Base-by-base conservation (phyloP, 306 rosid genomes). In the Gleditsia sinensis region DNA sequence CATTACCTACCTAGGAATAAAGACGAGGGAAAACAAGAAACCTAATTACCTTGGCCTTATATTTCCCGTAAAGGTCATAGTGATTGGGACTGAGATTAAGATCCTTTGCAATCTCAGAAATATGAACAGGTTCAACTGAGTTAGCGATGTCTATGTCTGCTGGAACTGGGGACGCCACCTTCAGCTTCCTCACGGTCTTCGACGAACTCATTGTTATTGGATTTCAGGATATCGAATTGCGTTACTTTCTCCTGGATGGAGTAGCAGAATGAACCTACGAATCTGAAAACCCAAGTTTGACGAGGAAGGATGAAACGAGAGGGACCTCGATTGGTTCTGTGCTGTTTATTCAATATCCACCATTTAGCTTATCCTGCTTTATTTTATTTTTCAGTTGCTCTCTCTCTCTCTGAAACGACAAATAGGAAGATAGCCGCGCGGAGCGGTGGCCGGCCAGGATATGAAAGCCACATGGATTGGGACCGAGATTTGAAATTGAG, bases 101-200 rank as follows among this genome's bases (percentile, higher is more conserved):
- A 8, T 84, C 87, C 0, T 78, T 70, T 24, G 99, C 97, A 79
- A 94, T 94, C 75, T 92, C 79, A 13, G 90, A 82, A 70, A 94
- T 90, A 54, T 87, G 99, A 62, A 94, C 33, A 64, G 99, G 97
- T 73, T 92, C 83, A 57, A 94, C 88, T 2, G 95, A 84, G 71
- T 94, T 90, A 30, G 99, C 99, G 59, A 94, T 84, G 79, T 88
- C 95, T 50, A 94, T 94, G 76, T 94, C 99, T 0, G 97, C 88
- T 2, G 99, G 99, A 34, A 94, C 99, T 9, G 99, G 99, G 24
- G 99, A 92, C 37, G 62, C 81, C 67, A 92, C 99, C 72, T 88
- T 67, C 23, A 94, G 57, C 78, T 87, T 88, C 92, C 99, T 88
- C 83, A 71, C 4, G 4, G 87, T 81, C 53, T 77, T 90, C 16